Evolutionary conservation across 371 early-diverging fungal genomes (phyloP).

Genomic region (Lichtheimia ramosa): DNA sequence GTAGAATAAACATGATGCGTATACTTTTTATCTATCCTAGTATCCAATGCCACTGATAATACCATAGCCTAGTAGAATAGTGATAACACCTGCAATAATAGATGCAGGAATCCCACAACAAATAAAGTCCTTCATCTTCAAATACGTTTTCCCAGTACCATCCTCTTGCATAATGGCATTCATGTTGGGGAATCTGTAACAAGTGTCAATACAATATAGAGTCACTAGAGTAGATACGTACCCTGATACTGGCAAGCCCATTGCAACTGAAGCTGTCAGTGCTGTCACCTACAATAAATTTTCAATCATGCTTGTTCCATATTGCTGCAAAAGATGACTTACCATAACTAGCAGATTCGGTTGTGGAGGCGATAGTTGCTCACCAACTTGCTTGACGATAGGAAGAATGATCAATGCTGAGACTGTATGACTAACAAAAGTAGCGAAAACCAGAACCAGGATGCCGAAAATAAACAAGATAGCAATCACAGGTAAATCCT

Average conservation of each 20-base stretch:
- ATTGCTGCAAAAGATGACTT: constrained; percentile 1
- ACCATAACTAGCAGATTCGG: constrained; percentile 85
- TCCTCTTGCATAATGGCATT: constrained; percentile 93
- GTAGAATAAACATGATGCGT: background rate
- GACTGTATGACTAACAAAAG: constrained; percentile 93
- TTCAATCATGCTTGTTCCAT: too few relatives aligned
- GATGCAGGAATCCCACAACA: constrained; percentile 78
- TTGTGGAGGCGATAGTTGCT: constrained; percentile 65
- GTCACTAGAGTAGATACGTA: background rate
- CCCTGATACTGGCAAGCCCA: constrained; percentile 94
- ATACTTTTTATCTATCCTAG: too few relatives aligned
- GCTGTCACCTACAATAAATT: constrained; percentile 49
- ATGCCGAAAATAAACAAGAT: constrained; percentile 67
- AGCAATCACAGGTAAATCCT: constrained; percentile 57
- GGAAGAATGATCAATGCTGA: constrained; percentile 80
- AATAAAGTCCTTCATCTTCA: constrained; percentile 82
- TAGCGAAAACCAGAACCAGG: constrained; percentile 74
- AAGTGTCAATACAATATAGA: background rate
- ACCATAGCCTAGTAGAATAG: constrained; percentile 19
- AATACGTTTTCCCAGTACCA: constrained; percentile 82
- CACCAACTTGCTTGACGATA: constrained; percentile 72
- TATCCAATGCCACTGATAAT: constrained; percentile 20
- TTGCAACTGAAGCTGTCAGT: constrained; percentile 74
- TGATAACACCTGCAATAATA: constrained; percentile 53
- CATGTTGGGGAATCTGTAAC: constrained; percentile 90